These are phyloP conservation scores for Musa troglodytarum DNA, from an alignment of 176 grass and related monocot genomes.

Conservation along the genomic window DNA sequence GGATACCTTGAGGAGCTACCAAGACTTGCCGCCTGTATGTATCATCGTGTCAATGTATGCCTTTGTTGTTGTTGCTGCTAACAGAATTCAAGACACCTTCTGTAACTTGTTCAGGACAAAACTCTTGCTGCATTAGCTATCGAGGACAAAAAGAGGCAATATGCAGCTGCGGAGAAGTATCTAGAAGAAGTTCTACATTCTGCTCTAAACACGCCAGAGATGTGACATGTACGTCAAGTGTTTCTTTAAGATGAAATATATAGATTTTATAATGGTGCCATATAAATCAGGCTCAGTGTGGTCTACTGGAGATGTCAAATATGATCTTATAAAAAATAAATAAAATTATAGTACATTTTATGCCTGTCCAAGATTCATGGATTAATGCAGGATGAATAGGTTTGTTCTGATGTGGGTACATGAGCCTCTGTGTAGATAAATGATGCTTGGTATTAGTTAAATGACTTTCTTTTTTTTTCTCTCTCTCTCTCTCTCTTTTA, in stretches of 20 bases:
- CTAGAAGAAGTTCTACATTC: conserved; percentile 91
- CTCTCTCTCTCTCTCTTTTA: background rate
- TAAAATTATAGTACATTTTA: background rate
- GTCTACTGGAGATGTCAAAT: background rate
- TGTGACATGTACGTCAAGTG: conserved; percentile 32
- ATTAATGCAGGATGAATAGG: background rate
- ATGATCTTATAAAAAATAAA: background rate
- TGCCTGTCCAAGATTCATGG: background rate
- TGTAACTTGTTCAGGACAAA: conserved; percentile 65
- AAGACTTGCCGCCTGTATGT: conserved; percentile 90
- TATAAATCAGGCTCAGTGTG: too few relatives aligned
- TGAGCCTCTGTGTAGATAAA: background rate
- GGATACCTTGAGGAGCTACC: conserved; percentile 94
- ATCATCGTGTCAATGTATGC: background rate
- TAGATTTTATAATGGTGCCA: background rate
- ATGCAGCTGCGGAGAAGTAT: conserved; percentile 96
- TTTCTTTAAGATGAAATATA: background rate
- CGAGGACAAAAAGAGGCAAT: conserved; percentile 94
- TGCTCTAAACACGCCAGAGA: conserved; percentile 54
- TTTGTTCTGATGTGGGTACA: background rate
- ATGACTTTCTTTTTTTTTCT: background rate
- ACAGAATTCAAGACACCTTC: conserved; percentile 14
- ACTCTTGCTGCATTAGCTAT: conserved; percentile 92
- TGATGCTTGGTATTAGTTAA: background rate
- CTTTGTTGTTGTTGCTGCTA: conserved; percentile 10